These are phyloP conservation scores for Lipomyces spencermartinsiae DNA, from an alignment of 805 yeast species.

Conservation along the genomic window DNA sequence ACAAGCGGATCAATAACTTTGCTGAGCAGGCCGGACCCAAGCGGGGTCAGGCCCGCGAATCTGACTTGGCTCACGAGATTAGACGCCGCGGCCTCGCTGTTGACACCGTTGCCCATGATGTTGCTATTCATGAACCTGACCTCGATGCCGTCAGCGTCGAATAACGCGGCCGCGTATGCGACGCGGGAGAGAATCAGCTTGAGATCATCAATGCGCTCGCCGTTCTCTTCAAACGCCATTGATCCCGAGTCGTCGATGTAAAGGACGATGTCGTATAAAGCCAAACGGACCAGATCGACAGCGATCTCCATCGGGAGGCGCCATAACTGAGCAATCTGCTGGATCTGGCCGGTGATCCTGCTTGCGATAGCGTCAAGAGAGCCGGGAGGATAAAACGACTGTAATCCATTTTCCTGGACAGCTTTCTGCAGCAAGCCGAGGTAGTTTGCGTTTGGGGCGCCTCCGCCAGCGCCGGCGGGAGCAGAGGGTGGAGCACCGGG, in stretches of 20 bases:
- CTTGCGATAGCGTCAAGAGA: slow-evolving; percentile 42
- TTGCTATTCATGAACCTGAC: slow-evolving; percentile 44
- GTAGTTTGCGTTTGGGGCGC: slow-evolving; percentile 28
- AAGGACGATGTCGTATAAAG: slow-evolving; percentile 44
- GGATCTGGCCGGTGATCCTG: slow-evolving; percentile 36
- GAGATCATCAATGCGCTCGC: slow-evolving; percentile 45
- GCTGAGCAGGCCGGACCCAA: slow-evolving; percentile 40
- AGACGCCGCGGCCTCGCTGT: slow-evolving; percentile 39
- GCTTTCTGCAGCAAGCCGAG: slow-evolving; percentile 35
- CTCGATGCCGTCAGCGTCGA: slow-evolving; percentile 44
- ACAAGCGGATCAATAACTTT: slow-evolving; percentile 45
- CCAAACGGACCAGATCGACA: slow-evolving; percentile 43
- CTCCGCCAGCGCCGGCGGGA: slow-evolving; percentile 11
- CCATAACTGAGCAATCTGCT: slow-evolving; percentile 41
- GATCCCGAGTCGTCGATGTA: slow-evolving; percentile 47
- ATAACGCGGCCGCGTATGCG: slow-evolving; percentile 43
- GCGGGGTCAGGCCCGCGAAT: slow-evolving; percentile 44
- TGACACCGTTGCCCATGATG: slow-evolving; percentile 40
- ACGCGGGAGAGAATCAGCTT: slow-evolving; percentile 42
- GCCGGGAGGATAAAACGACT: slow-evolving; percentile 44
- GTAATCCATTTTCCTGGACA: slow-evolving; percentile 42
- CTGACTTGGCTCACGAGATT: slow-evolving; percentile 38
- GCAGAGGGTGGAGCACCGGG: slow-evolving; percentile 18
- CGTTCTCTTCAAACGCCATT: slow-evolving; percentile 46
- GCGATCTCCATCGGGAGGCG: slow-evolving; percentile 44